phyloP scores from a whole-genome alignment of 192 early-diverging fungal genomes.

The Gamsiella multidivaricata region DNA sequence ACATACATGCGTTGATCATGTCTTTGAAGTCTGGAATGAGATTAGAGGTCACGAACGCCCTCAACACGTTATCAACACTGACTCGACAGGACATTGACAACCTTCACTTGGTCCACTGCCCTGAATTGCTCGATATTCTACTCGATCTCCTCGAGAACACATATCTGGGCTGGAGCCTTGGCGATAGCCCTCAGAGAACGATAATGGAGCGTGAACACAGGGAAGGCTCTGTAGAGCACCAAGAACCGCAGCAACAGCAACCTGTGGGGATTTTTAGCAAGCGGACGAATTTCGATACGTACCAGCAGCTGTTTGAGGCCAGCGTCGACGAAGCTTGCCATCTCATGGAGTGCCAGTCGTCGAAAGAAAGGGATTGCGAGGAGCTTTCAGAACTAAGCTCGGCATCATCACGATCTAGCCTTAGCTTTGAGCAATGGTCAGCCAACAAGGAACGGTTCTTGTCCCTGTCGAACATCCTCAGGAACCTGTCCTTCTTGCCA shows the following conservation, averaged over 20 bases:
- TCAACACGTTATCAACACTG: slow-evolving; percentile 75
- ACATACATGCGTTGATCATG: slow-evolving; percentile 82
- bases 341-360: slow-evolving; percentile 29
- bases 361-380: slow-evolving; percentile 38
- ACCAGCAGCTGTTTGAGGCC: slow-evolving; percentile 62
- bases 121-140: slow-evolving; percentile 74
- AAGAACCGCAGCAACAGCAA: neutral
- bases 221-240: neutral
- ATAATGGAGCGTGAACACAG: neutral
- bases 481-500: slow-evolving; percentile 66
- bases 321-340: slow-evolving; percentile 63
- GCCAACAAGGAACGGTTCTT: slow-evolving; percentile 62
- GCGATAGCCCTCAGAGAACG: neutral
- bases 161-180: slow-evolving; percentile 16
- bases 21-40: slow-evolving; percentile 81
- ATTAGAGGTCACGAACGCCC: slow-evolving; percentile 77
- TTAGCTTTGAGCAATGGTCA: slow-evolving; percentile 27
- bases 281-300: slow-evolving; percentile 45
- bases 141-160: slow-evolving; percentile 67
- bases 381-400: neutral
- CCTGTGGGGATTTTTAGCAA: slow-evolving; percentile 21
- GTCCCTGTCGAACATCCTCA: slow-evolving; percentile 62
- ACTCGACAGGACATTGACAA: slow-evolving; percentile 64
- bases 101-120: slow-evolving; percentile 67
- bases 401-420: neutral